Percentiles rank a stretch among this genome's conserved stretches.
phyloP scores from a whole-genome alignment of 352 stramenopile species.

The Phytophthora sojae region DNA sequence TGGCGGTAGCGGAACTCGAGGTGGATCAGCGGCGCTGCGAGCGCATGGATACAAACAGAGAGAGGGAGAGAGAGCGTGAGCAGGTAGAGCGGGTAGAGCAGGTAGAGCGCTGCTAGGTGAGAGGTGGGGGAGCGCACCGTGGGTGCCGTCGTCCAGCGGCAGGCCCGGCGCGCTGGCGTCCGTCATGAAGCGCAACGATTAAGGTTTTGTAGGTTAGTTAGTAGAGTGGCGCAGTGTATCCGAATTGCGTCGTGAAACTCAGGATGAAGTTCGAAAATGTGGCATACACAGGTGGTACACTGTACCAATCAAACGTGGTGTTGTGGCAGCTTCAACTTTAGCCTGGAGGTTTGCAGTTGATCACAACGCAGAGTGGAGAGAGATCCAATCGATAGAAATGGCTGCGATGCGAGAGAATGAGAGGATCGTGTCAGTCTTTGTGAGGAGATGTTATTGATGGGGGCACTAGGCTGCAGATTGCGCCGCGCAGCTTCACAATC shows the following conservation, averaged over 20 bases:
- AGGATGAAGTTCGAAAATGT: constrained; percentile 8
- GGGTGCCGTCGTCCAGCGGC: constrained; percentile 32
- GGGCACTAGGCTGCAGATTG: too few relatives aligned
- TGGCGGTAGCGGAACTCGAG: constrained; percentile 84
- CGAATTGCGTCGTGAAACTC: not conserved
- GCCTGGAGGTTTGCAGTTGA: not conserved
- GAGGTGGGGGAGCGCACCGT: constrained; percentile 23
- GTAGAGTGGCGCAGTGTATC: constrained; percentile 1
- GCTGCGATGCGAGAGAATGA: too few relatives aligned
- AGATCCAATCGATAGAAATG: too few relatives aligned
- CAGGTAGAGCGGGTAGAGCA: constrained; percentile 11
- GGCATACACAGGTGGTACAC: not conserved
- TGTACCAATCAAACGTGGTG: not conserved
- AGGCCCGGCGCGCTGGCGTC: constrained; percentile 26
- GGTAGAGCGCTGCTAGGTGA: not conserved
- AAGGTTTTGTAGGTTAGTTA: not conserved
- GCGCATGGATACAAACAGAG: constrained; percentile 16
- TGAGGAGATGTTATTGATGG: too few relatives aligned
- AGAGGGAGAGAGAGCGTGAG: constrained; percentile 2
- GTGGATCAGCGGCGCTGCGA: constrained; percentile 64
- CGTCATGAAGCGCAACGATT: constrained; percentile 26
- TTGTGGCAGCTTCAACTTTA: not conserved
- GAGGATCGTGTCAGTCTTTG: too few relatives aligned
- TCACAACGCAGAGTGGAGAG: too few relatives aligned
- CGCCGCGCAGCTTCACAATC: too few relatives aligned